These are phyloP conservation scores for Claviceps africana DNA, from an alignment of 2,329 filamentous ascomycete species.

Conservation along the genomic window DNA sequence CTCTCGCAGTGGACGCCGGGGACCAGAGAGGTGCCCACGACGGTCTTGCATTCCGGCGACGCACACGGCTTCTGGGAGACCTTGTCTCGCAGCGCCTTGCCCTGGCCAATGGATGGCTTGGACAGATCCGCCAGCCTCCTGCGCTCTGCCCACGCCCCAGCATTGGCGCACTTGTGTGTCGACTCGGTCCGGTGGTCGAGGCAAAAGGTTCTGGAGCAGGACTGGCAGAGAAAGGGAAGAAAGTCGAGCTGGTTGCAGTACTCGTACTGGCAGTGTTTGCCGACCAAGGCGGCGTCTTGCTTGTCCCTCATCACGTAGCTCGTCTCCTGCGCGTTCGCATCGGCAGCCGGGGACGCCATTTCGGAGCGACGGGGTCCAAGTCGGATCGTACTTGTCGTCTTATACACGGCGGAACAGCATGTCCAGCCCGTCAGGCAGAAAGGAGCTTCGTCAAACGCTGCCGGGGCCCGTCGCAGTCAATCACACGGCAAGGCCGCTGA, in stretches of 20 bases:
- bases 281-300: conserved; percentile 69
- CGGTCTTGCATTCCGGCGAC: conserved; percentile 51
- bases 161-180: conserved; percentile 53
- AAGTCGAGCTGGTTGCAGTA: conserved; percentile 96
- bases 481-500: not conserved
- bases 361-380: conserved; percentile 12
- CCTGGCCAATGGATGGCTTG: conserved; percentile 38
- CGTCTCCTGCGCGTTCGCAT: conserved; percentile 26
- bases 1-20: conserved; percentile 57
- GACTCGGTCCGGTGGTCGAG: conserved; percentile 85
- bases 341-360: conserved; percentile 39
- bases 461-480: not conserved
- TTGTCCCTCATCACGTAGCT: conserved; percentile 61
- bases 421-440: conserved; percentile 3
- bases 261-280: conserved; percentile 77
- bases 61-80: conserved; percentile 55
- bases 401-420: not conserved
- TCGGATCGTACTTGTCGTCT: not conserved
- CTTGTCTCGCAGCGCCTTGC: conserved; percentile 38
- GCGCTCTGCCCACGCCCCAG: conserved; percentile 48
- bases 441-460: conserved; percentile 3
- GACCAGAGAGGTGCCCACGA: conserved; percentile 52
- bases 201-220: conserved; percentile 73
- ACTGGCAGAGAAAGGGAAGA: conserved; percentile 85
- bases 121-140: conserved; percentile 40